Base-by-base conservation (phyloP, 2,329 filamentous ascomycete species). In the Penicillium vulpinum region DNA sequence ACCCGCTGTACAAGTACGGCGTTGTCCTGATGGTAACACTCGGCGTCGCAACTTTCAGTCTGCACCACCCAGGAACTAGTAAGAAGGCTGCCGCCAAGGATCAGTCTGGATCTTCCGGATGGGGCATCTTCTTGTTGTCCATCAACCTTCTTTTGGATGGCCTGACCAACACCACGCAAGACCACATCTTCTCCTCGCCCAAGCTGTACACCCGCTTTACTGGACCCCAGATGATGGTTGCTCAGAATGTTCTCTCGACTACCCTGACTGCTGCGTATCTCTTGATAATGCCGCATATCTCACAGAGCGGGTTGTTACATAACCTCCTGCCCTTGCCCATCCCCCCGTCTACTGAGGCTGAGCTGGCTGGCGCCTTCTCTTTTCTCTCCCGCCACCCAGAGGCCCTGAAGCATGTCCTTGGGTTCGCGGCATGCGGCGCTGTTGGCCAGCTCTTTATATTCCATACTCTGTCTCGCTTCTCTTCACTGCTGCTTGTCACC, bases 141-240 rank as follows among this genome's bases (percentile, higher is more conserved):
- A 87, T 97, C 70, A 99, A 99, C 74, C 81, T 99, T 50, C 84
- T 99, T 21, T 94, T 99, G 68, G 94, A 99, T 74, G 94, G 94
- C 62, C 82, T 99, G 52, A 97, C 93, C 57, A 99, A 99, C 76
- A 92, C 89, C 52, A 96, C 93, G 2, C 94, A 99, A 80, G 94
- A 99, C 75, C 88, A 96, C 75, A 91, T 99, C 74, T 97, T 97
- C 74, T 77, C 78, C 62, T 82, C 85, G 7, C 78, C 77, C 3
- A 75, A 78, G 26, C 71, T 76, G 1, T 96, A 92, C 77, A 86
- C 85, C 62, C 87, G 88, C 15, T 97, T 94, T 73, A 85, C 86
- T 3, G 94, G 94, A 10, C 92, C 93, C 58, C 94, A 99, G 83
- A 99, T 99, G 94, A 99, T 99, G 94, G 95, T 92, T 73, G 92